phyloP scores from a whole-genome alignment of 495 filamentous ascomycete species.

The Hypoxylon rickii region DNA sequence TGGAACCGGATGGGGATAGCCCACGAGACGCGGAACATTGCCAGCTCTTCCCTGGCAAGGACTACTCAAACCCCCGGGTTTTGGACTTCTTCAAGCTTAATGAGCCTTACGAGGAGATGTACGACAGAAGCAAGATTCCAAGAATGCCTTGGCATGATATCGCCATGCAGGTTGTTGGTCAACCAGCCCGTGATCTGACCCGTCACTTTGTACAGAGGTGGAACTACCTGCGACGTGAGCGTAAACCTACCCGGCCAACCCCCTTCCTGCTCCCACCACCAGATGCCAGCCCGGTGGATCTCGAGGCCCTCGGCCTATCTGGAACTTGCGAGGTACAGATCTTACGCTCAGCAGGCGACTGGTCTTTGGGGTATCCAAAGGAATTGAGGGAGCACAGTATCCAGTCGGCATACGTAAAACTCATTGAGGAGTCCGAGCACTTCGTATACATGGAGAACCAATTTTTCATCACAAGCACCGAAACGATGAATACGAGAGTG shows the following conservation, averaged over 20 bases:
- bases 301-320: slow-evolving; percentile 83
- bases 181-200: slow-evolving; percentile 91
- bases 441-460: slow-evolving; percentile 99
- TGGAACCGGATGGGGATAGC: slow-evolving; percentile 71
- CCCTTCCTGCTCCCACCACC: slow-evolving; percentile 93
- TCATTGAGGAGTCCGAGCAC: slow-evolving; percentile 93
- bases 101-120: slow-evolving; percentile 99
- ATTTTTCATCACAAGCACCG: slow-evolving; percentile 95
- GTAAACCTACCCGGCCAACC: slow-evolving; percentile 91
- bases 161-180: slow-evolving; percentile 96
- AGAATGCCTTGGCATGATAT: slow-evolving; percentile 99
- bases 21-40: slow-evolving; percentile 92
- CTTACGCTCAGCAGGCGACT: slow-evolving; percentile 82
- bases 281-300: slow-evolving; percentile 82
- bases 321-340: slow-evolving; percentile 98
- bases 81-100: slow-evolving; percentile 93
- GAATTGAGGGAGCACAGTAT: slow-evolving; percentile 90
- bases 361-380: slow-evolving; percentile 80
- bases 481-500: slow-evolving; percentile 83
- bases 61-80: slow-evolving; percentile 96
- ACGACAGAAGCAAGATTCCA: slow-evolving; percentile 82
- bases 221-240: slow-evolving; percentile 95
- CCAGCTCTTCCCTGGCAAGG: slow-evolving; percentile 97
- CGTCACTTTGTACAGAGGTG: slow-evolving; percentile 98
- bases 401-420: slow-evolving; percentile 90